Base-by-base conservation (phyloP, 169 alveolate species). In the Cryptosporidium bovis region DNA sequence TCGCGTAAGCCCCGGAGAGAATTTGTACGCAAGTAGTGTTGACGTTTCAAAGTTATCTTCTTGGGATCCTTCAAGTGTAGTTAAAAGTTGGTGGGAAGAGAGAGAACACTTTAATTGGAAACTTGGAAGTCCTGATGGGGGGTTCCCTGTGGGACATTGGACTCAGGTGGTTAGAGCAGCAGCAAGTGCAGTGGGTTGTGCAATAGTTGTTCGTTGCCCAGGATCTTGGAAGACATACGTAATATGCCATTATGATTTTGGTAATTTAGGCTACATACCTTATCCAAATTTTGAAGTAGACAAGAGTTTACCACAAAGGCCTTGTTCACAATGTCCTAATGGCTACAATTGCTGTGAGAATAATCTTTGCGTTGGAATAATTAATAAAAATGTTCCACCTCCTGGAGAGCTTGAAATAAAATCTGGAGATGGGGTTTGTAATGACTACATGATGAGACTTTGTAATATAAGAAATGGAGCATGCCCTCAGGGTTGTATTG, bases 51-150 rank as follows among this genome's bases (percentile, higher is more conserved):
- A 64, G 40, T 50, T 50, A 15, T 68, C 91, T n/a, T 82, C 91
- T 46, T 90, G 90, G 83, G 93, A 90, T 60, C 83, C 93, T 31
- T 65, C 93, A 33, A 66, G 34, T 48, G 87, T 90, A 27, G 92
- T 90, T 20, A 71, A 90, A 46, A 90, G 90, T 46, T 90, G 93
- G 93, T 90, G 93, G 93, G 92, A 90, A n/a, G 93, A 90, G 51
- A 56, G 93, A 24, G 77, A 90, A 15, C 83, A 90, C 62, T 90
- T 90, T 66, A 84, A 90, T 56, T 90, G 93, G 93, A 71, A 60
- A 29, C 27, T 84, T 24, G 83, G 66, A 4, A 58, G 51, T 20
- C 93, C 93, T 4, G 71, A 90, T 18, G 82, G 83, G 20, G 93
- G 93, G 29, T 67, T 77, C 62, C 82, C 90, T 66, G 90, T 90